Evolutionary conservation across 208 protist genomes (phyloP).

Genomic region (Leishmania turanica): DNA sequence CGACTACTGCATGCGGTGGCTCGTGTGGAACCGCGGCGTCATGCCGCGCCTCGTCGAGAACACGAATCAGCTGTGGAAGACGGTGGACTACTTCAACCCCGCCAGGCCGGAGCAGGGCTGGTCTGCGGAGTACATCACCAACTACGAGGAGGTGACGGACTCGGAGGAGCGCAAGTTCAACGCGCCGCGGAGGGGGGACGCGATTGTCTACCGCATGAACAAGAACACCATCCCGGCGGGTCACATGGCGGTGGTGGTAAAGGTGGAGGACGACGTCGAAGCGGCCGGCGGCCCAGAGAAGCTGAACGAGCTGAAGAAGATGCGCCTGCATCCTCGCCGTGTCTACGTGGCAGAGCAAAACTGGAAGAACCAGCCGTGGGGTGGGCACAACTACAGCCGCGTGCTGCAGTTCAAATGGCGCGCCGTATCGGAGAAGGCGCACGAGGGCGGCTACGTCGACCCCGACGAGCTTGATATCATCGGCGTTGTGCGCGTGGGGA

Average conservation of each 20-base stretch:
- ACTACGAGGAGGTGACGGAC: constrained; percentile 35
- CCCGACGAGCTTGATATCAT: constrained; percentile 32
- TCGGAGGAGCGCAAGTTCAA: constrained; percentile 49
- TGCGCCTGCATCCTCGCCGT: constrained; percentile 46
- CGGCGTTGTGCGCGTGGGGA: constrained; percentile 45
- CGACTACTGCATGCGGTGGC: constrained; percentile 59
- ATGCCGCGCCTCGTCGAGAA: constrained; percentile 26
- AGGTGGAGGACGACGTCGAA: constrained; percentile 57
- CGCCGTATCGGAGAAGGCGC: constrained; percentile 13
- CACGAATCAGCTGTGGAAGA: constrained; percentile 36
- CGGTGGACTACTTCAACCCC: constrained; percentile 52
- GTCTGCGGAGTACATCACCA: constrained; percentile 44
- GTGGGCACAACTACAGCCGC: constrained; percentile 57
- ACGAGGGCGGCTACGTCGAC: constrained; percentile 45
- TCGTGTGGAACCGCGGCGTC: constrained; percentile 46
- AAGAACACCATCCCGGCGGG: constrained; percentile 17
- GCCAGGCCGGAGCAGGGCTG: constrained; percentile 29
- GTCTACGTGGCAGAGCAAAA: constrained; percentile 81
- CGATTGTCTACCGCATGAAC: constrained; percentile 40
- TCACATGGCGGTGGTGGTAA: constrained; percentile 63
- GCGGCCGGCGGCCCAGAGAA: constrained; percentile 38
- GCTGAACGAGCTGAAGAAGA: constrained; percentile 34
- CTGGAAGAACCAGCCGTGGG: constrained; percentile 53
- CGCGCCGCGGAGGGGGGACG: constrained; percentile 44
- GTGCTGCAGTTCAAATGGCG: constrained; percentile 53